Evolutionary conservation across 495 filamentous ascomycete species (phyloP).

Genomic region (Trichoderma reesei): DNA sequence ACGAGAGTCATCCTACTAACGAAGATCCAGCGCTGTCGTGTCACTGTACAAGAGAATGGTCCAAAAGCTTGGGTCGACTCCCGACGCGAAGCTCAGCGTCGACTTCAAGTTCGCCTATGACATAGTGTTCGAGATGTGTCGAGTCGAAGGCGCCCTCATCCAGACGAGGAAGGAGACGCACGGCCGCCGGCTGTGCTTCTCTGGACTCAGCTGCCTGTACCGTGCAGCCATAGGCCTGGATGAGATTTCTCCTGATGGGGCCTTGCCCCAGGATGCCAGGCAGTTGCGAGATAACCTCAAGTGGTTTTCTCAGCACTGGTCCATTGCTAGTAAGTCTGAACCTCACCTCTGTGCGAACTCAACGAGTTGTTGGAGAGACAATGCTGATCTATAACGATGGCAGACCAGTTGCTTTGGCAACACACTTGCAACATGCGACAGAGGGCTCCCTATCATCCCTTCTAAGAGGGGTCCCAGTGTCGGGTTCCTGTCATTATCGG

Average conservation of each 20-base stretch:
- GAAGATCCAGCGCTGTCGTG: neutral
- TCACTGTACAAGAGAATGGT: neutral
- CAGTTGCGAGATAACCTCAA: neutral
- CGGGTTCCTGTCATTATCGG: no score
- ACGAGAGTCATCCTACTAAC: neutral
- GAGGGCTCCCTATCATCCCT: neutral
- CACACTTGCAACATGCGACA: neutral
- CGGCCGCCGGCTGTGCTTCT: neutral
- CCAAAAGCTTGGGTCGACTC: neutral
- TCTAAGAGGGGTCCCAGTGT: no score
- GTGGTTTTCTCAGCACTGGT: neutral
- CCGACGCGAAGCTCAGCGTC: neutral
- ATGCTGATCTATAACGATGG: no score
- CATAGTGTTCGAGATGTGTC: slow-evolving; percentile 1
- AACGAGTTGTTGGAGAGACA: no score
- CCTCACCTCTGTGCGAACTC: neutral
- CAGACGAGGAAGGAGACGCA: neutral
- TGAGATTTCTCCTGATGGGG: neutral
- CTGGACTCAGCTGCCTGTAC: neutral
- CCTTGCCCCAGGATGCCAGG: neutral
- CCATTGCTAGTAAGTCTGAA: neutral
- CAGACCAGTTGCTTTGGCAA: no score
- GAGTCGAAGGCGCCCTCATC: neutral
- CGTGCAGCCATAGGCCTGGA: neutral
- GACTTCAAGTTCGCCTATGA: neutral